Percentiles rank a stretch among this genome's conserved stretches.
Conservation (phyloP, 805 yeast genomes). For the Candida xiaguanensis region DNA sequence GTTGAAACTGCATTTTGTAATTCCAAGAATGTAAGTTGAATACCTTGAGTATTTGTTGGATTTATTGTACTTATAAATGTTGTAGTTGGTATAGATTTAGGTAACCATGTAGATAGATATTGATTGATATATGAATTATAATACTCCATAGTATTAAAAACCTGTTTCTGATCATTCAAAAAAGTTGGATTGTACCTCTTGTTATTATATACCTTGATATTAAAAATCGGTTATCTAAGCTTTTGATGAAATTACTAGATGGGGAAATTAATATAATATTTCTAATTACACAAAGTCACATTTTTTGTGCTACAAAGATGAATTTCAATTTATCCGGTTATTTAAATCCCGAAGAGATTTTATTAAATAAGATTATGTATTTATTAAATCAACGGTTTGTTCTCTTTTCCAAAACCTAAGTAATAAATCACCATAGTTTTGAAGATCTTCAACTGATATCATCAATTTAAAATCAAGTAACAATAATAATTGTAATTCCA, state of each 20-base stretch:
- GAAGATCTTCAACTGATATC: conserved; percentile 87
- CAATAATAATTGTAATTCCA: conserved; percentile 84
- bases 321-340: too few relatives aligned
- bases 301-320: too few relatives aligned
- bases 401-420: conserved; percentile 81
- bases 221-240: too few relatives aligned
- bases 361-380: too few relatives aligned
- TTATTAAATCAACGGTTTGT: too few relatives aligned
- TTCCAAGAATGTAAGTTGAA: conserved; percentile 11
- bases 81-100: conserved; percentile 20
- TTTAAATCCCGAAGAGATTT: too few relatives aligned
- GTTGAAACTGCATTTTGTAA: conserved; percentile 14
- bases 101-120: conserved; percentile 11
- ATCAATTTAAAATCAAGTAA: conserved; percentile 81
- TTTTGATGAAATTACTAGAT: not conserved
- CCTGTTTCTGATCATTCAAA: too few relatives aligned
- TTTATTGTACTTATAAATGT: conserved; percentile 21
- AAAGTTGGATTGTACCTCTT: too few relatives aligned
- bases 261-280: not conserved
- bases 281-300: not conserved
- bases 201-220: too few relatives aligned
- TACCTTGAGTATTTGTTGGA: conserved; percentile 20
- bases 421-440: conserved; percentile 82
- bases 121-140: conserved; percentile 3
- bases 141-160: not conserved